Evolutionary conservation across 306 rosid genomes (phyloP), one percentile per base, ranked within the genome.

Genomic region (Trifolium repens): DNA sequence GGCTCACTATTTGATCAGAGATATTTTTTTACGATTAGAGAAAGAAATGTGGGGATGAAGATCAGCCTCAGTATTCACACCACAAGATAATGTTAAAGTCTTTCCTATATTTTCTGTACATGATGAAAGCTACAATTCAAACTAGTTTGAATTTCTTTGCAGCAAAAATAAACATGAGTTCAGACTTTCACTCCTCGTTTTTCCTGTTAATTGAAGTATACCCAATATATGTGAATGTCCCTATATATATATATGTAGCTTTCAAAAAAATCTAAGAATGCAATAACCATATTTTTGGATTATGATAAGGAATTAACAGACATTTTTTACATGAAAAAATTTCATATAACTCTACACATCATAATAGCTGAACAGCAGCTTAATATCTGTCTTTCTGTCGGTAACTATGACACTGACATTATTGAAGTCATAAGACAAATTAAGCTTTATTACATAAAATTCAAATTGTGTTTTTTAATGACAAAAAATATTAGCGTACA

Each of bases 41-140:
- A 57, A 57, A 9, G 42, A 68, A 59, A 77, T 49, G 75, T 8
- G 42, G 44, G 67, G 46, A 37, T 67, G 74, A 40, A 67, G 73
- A 69, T 79, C 69, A 52, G 55, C 73, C 50, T 16, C 16, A 80
- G 79, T 57, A 57, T 57, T 57, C 16, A 26, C 61, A 55, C 6
- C 14, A 22, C 14, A 22, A 22, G 61, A 55, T 22, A 55, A 55
- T 22, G 32, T 55, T 55, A 9, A 54, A 55, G 7, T 9, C 7
- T 61, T 68, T 24, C 75, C 75, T 15, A 77, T 60, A 59, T 74
- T 71, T 80, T 80, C 55, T 24, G 16, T 11, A 83, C 78, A 81
- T 79, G 83, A 74, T 86, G 81, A 87, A 84, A 82, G 78, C 91
- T 83, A 86, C 75, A 79, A 74, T 84, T 84, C 81, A 82, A 82